Evolutionary conservation across 768 basidiomycete genomes (phyloP).

Genomic region (Calocybe indica): DNA sequence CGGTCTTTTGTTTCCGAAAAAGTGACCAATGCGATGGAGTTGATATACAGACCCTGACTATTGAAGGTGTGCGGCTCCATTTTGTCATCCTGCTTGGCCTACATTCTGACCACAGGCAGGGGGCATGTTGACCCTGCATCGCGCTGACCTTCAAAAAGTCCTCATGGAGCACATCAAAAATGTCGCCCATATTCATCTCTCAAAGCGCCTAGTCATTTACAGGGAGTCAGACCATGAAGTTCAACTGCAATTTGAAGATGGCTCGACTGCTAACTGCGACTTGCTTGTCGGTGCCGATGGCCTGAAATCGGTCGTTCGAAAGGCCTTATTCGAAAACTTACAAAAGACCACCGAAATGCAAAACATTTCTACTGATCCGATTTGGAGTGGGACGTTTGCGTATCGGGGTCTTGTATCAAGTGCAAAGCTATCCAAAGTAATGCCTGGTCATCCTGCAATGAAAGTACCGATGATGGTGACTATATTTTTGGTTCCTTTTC

Average conservation of each 20-base stretch:
- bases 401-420: slow-evolving; percentile 27
- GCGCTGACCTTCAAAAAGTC: slow-evolving; percentile 42
- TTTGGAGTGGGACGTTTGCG: slow-evolving; percentile 33
- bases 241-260: slow-evolving; percentile 37
- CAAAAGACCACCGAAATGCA: slow-evolving; percentile 4
- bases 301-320: slow-evolving; percentile 28
- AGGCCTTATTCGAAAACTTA: slow-evolving; percentile 13
- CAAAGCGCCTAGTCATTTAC: slow-evolving; percentile 39
- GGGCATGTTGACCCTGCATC: slow-evolving; percentile 33
- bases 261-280: slow-evolving; percentile 40
- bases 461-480: slow-evolving; percentile 15
- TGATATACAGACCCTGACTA: slow-evolving; percentile 18
- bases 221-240: slow-evolving; percentile 15
- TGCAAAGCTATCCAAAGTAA: slow-evolving; percentile 17
- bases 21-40: slow-evolving; percentile 23
- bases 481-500: background rate
- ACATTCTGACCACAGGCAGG: slow-evolving; percentile 6
- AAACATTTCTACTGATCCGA: slow-evolving; percentile 18
- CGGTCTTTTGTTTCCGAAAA: slow-evolving; percentile 23
- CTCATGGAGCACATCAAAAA: slow-evolving; percentile 33
- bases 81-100: background rate
- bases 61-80: slow-evolving; percentile 15
- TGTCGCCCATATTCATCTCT: slow-evolving; percentile 26
- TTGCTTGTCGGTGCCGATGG: slow-evolving; percentile 37
- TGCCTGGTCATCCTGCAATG: slow-evolving; percentile 17